Conservation (phyloP, 1,139 yeast species). For the Yamadazyma atmosphaerica region DNA sequence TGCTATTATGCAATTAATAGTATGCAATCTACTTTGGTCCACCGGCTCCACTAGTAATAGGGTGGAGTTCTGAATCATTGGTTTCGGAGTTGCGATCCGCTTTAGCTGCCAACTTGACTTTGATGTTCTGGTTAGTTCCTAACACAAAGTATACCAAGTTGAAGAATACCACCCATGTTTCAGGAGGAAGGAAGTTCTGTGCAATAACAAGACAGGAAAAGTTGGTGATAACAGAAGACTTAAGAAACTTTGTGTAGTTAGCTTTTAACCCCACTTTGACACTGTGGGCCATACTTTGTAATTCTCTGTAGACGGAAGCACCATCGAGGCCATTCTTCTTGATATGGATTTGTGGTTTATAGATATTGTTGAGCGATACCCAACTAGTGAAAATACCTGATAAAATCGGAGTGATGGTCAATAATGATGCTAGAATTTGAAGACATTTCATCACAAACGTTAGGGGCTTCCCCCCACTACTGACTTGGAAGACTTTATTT, state of each 20-base stretch:
- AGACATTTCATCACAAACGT: conserved; percentile 41
- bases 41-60: not conserved
- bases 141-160: conserved; percentile 69
- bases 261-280: conserved; percentile 43
- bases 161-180: conserved; percentile 85
- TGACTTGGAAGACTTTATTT: conserved; percentile 36
- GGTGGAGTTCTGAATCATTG: not conserved
- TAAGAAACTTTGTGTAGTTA: conserved; percentile 58
- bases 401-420: conserved; percentile 64
- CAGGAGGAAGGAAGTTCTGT: conserved; percentile 71
- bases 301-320: conserved; percentile 20
- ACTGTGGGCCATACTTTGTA: conserved; percentile 19
- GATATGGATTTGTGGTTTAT: conserved; percentile 12
- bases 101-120: conserved; percentile 42
- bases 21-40: no score
- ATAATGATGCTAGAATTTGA: conserved; percentile 62
- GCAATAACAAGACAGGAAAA: conserved; percentile 66
- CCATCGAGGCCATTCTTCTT: conserved; percentile 6
- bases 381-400: conserved; percentile 58
- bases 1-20: no score
- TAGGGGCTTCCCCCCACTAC: conserved; percentile 31
- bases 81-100: no score
- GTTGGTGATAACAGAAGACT: conserved; percentile 64
- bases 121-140: conserved; percentile 76
- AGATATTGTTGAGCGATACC: conserved; percentile 48